Evolutionary conservation across 768 basidiomycete species (phyloP).

Genomic region (Termitomyces sp.): DNA sequence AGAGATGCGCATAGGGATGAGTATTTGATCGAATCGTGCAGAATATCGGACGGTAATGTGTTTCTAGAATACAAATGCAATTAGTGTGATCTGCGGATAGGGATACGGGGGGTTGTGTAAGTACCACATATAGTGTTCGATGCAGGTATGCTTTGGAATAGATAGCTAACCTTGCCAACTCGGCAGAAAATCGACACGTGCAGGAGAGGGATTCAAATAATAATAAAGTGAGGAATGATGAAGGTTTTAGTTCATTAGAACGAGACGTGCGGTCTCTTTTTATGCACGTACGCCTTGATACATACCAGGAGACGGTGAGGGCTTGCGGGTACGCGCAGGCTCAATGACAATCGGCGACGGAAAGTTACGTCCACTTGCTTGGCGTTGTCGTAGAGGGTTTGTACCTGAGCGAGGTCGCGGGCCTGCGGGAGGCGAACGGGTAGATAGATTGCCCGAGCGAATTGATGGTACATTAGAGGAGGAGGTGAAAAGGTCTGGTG

Average conservation of each 20-base stretch:
- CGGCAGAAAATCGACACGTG: neutral
- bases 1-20: slow-evolving; percentile 19
- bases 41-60: slow-evolving; percentile 4
- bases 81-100: neutral
- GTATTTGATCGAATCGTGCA: slow-evolving; percentile 7
- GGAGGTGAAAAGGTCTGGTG: slow-evolving; percentile 4
- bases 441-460: slow-evolving; percentile 5
- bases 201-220: neutral
- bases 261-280: neutral
- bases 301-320: neutral
- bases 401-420: slow-evolving; percentile 16
- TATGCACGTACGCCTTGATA: neutral
- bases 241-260: neutral
- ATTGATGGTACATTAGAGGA: slow-evolving; percentile 4
- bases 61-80: neutral
- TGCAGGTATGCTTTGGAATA: neutral
- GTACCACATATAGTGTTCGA: neutral
- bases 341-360: slow-evolving; percentile 10
- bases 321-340: slow-evolving; percentile 5
- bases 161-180: neutral
- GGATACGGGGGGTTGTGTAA: neutral
- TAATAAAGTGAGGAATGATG: neutral
- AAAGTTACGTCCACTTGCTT: neutral
- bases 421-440: slow-evolving; percentile 14
- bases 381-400: neutral